phyloP scores from a whole-genome alignment of 2,329 filamentous ascomycete genomes.

The Aureobasidium sp. region DNA sequence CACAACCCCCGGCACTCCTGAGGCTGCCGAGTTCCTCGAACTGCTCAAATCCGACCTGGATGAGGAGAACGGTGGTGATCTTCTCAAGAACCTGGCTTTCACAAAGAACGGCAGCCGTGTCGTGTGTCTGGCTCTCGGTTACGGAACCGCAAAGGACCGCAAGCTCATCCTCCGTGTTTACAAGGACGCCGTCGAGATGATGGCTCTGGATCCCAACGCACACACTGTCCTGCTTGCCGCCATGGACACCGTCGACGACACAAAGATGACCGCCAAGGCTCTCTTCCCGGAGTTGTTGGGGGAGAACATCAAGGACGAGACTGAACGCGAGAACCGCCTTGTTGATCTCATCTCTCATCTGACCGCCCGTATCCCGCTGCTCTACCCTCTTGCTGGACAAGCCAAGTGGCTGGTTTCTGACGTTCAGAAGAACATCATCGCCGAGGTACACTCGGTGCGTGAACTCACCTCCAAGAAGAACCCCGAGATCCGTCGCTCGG shows the following conservation, averaged over 20 bases:
- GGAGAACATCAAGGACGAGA: slow-evolving; percentile 44
- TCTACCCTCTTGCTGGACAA: slow-evolving; percentile 68
- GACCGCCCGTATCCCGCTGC: slow-evolving; percentile 55
- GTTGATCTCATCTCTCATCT: slow-evolving; percentile 61
- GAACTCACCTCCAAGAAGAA: slow-evolving; percentile 90
- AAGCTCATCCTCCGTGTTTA: slow-evolving; percentile 81
- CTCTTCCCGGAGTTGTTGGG: slow-evolving; percentile 81
- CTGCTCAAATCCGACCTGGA: slow-evolving; percentile 85
- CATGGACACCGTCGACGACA: slow-evolving; percentile 90
- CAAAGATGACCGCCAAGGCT: slow-evolving; percentile 73
- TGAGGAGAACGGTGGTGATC: slow-evolving; percentile 59
- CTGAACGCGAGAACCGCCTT: slow-evolving; percentile 37
- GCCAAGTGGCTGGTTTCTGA: slow-evolving; percentile 55
- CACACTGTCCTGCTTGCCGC: slow-evolving; percentile 76
- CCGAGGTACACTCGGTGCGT: slow-evolving; percentile 70
- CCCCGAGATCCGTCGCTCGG: slow-evolving; percentile 61
- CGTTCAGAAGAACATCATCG: slow-evolving; percentile 57
- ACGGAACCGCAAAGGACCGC: slow-evolving; percentile 85
- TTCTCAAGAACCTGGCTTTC: slow-evolving; percentile 93
- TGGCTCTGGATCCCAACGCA: slow-evolving; percentile 71
- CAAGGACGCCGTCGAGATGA: slow-evolving; percentile 78
- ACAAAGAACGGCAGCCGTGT: slow-evolving; percentile 80
- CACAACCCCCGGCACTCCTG: slow-evolving; percentile 64
- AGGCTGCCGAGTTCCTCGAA: slow-evolving; percentile 81
- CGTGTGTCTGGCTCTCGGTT: slow-evolving; percentile 70